Evolutionary conservation across 2,329 filamentous ascomycete species (phyloP).

Genomic region (Alternaria infectoria): DNA sequence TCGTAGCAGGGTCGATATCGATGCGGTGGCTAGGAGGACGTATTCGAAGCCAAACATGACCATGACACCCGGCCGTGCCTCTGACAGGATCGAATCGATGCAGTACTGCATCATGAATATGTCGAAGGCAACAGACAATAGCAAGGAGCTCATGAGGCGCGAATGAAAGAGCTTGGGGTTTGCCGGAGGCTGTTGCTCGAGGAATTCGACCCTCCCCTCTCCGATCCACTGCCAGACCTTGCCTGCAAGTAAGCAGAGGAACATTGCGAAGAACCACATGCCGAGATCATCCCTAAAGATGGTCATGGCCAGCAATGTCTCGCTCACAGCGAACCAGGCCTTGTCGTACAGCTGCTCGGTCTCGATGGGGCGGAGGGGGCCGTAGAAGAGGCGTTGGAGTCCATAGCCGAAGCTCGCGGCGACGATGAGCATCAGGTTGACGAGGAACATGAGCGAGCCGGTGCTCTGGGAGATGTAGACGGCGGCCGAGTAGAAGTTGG

Average conservation of each 20-base stretch:
- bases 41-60: slow-evolving; percentile 99
- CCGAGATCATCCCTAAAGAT: slow-evolving; percentile 96
- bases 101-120: slow-evolving; percentile 80
- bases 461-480: slow-evolving; percentile 97
- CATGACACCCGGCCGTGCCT: slow-evolving; percentile 97
- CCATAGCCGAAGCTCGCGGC: slow-evolving; percentile 83
- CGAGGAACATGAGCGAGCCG: slow-evolving; percentile 90
- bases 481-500: slow-evolving; percentile 98
- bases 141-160: slow-evolving; percentile 77
- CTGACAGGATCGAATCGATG: slow-evolving; percentile 79
- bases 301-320: slow-evolving; percentile 97
- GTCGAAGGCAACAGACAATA: slow-evolving; percentile 81
- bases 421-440: slow-evolving; percentile 85
- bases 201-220: slow-evolving; percentile 88
- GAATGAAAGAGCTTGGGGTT: slow-evolving; percentile 89
- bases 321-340: slow-evolving; percentile 96
- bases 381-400: slow-evolving; percentile 89
- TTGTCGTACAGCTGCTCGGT: slow-evolving; percentile 97
- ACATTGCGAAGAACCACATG: slow-evolving; percentile 95
- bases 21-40: slow-evolving; percentile 81
- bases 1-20: slow-evolving; percentile 76
- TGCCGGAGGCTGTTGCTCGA: slow-evolving; percentile 92
- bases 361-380: slow-evolving; percentile 88
- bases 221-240: slow-evolving; percentile 99
- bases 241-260: slow-evolving; percentile 86